These are phyloP conservation scores for Bombardia bombarda DNA, from an alignment of 495 filamentous ascomycete genomes.

Conservation along the genomic window DNA sequence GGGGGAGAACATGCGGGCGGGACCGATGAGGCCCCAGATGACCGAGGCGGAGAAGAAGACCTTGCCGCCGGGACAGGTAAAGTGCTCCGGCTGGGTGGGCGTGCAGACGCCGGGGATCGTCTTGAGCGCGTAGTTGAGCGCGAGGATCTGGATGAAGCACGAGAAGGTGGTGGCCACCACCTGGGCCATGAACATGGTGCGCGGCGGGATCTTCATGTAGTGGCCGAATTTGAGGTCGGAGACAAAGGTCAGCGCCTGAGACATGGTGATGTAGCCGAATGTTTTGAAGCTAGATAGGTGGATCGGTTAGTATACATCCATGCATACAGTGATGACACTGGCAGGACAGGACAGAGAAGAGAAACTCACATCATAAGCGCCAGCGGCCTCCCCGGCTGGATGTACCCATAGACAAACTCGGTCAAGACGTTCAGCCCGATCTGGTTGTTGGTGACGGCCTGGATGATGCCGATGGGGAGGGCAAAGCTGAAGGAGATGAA, in stretches of 20 bases:
- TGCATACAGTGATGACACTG: background rate
- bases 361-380: conserved; percentile 53
- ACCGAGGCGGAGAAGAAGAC: conserved; percentile 63
- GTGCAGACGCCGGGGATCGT: conserved; percentile 56
- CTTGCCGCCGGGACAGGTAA: conserved; percentile 59
- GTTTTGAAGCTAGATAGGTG: conserved; percentile 53
- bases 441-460: conserved; percentile 60
- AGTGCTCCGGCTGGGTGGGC: conserved; percentile 50
- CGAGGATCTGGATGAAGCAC: conserved; percentile 57
- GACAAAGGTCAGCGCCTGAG: conserved; percentile 47
- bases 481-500: conserved; percentile 46
- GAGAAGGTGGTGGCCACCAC: conserved; percentile 58
- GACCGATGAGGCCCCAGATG: conserved; percentile 64
- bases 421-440: conserved; percentile 63
- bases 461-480: conserved; percentile 50
- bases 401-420: conserved; percentile 66
- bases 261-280: conserved; percentile 64
- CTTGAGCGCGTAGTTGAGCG: conserved; percentile 57
- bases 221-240: conserved; percentile 53
- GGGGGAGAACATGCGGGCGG: conserved; percentile 58
- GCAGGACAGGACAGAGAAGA: background rate
- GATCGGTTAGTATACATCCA: background rate
- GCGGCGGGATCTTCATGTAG: conserved; percentile 65
- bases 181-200: conserved; percentile 61
- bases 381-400: conserved; percentile 56